Percentiles rank a stretch among this genome's conserved stretches.
phyloP scores from a whole-genome alignment of 2,329 filamentous ascomycete species.

The Catunica adiposa region DNA sequence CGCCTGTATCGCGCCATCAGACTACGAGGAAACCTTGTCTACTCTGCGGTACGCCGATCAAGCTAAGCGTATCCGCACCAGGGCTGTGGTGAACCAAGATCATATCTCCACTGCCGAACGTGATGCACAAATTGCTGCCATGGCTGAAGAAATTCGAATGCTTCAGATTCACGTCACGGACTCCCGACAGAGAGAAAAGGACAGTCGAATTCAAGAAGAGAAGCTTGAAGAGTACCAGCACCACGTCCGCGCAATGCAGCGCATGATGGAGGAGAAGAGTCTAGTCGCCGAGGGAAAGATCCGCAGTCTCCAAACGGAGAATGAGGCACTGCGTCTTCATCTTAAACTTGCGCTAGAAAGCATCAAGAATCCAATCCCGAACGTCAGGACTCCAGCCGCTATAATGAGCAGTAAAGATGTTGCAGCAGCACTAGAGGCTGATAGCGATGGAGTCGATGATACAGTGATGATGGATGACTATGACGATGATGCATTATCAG shows the following conservation, averaged over 20 bases:
- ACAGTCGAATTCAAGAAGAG: conserved; percentile 62
- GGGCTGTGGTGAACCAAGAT: conserved; percentile 90
- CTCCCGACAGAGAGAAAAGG: conserved; percentile 51
- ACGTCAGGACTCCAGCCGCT: conserved; percentile 26
- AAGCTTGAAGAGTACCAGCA: conserved; percentile 88
- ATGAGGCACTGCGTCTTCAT: conserved; percentile 75
- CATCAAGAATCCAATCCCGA: conserved; percentile 78
- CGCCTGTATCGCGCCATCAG: conserved; percentile 83
- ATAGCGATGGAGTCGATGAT: conserved; percentile 29
- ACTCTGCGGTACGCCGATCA: conserved; percentile 95
- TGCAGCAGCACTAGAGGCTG: conserved; percentile 16
- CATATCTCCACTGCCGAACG: conserved; percentile 81
- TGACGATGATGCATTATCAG: conserved; percentile 27
- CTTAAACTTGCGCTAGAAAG: conserved; percentile 73
- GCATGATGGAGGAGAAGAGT: conserved; percentile 86
- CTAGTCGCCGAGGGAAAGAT: conserved; percentile 91
- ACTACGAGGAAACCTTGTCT: conserved; percentile 93
- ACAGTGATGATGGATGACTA: conserved; percentile 44
- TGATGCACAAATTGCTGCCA: conserved; percentile 82
- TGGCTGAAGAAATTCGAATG: conserved; percentile 83
- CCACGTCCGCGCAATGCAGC: conserved; percentile 76
- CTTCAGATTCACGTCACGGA: conserved; percentile 64
- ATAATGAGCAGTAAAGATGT: conserved; percentile 20
- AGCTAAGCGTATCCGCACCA: conserved; percentile 89
- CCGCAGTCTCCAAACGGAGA: conserved; percentile 72